Evolutionary conservation across 2,329 filamentous ascomycete genomes (phyloP).

Genomic region (Alternaria brassicicola): DNA sequence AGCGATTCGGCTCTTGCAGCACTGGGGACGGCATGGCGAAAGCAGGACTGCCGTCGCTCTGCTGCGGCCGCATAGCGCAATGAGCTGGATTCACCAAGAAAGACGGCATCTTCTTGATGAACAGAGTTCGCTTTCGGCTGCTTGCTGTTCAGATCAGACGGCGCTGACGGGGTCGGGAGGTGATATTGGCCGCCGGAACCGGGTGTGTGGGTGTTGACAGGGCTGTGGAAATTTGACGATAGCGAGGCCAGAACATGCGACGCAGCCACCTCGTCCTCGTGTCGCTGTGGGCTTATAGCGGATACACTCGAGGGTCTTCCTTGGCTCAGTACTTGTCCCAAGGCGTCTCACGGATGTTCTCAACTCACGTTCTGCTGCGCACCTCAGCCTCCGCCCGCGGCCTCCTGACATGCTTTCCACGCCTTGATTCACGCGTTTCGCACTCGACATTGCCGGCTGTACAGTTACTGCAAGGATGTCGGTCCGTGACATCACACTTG

Average conservation of each 20-base stretch:
- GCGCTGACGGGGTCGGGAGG: slow-evolving; percentile 19
- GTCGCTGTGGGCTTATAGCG: slow-evolving; percentile 22
- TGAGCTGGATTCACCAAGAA: slow-evolving; percentile 57
- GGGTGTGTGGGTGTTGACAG: slow-evolving; percentile 19
- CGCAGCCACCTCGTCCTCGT: slow-evolving; percentile 39
- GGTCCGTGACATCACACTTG: slow-evolving; percentile 55
- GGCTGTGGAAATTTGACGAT: slow-evolving; percentile 35
- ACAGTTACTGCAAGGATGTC: slow-evolving; percentile 54
- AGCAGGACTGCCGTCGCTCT: slow-evolving; percentile 19
- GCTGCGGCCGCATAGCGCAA: slow-evolving; percentile 56
- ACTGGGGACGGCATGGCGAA: slow-evolving; percentile 44
- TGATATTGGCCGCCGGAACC: slow-evolving; percentile 16
- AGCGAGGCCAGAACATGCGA: slow-evolving; percentile 39
- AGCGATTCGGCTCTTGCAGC: slow-evolving; percentile 44
- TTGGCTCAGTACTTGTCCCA: neutral
- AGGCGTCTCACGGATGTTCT: too few relatives aligned
- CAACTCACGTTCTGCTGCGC: slow-evolving; percentile 25
- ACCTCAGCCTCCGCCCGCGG: slow-evolving; percentile 25
- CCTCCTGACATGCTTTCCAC: slow-evolving; percentile 50
- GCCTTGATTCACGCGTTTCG: slow-evolving; percentile 51
- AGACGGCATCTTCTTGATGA: slow-evolving; percentile 42
- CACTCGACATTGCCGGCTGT: slow-evolving; percentile 46
- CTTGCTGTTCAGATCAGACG: slow-evolving; percentile 14
- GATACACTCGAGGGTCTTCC: neutral
- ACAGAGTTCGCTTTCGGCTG: slow-evolving; percentile 22